phyloP scores from a whole-genome alignment of 257 asterid genomes.

The Solanum ahanhuiri region DNA sequence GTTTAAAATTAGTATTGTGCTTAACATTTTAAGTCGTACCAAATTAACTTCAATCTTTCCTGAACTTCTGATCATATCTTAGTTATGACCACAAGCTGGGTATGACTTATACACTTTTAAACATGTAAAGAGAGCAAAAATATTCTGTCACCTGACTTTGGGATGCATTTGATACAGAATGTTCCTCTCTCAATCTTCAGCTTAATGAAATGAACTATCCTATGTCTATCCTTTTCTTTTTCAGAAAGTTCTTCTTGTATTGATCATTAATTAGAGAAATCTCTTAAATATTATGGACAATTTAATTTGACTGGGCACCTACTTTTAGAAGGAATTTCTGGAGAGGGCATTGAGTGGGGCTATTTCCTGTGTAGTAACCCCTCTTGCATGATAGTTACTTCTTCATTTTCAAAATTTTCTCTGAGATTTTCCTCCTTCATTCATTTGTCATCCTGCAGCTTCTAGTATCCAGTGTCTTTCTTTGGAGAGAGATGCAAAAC shows the following conservation, averaged over 20 bases:
- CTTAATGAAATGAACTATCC: neutral
- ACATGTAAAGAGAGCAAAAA: neutral
- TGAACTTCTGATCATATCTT: neutral
- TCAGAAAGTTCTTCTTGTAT: neutral
- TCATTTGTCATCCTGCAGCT: constrained; percentile 49
- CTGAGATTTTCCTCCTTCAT: neutral
- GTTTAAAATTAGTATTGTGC: neutral
- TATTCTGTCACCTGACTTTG: neutral
- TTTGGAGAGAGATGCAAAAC: constrained; percentile 68
- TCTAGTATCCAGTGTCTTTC: constrained; percentile 61
- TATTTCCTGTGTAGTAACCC: neutral
- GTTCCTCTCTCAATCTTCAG: neutral
- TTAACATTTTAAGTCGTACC: neutral
- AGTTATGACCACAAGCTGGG: neutral
- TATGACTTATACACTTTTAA: neutral
- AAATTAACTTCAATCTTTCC: neutral
- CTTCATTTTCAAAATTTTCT: neutral
- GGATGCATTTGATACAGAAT: neutral
- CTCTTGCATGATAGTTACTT: neutral
- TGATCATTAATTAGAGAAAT: neutral
- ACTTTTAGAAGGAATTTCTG: neutral
- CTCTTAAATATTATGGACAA: neutral
- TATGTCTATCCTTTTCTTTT: neutral
- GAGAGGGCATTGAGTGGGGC: neutral
- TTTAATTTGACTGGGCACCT: neutral